These are phyloP conservation scores for Urtica urens DNA, from an alignment of 306 rosid genomes.

Conservation along the genomic window DNA sequence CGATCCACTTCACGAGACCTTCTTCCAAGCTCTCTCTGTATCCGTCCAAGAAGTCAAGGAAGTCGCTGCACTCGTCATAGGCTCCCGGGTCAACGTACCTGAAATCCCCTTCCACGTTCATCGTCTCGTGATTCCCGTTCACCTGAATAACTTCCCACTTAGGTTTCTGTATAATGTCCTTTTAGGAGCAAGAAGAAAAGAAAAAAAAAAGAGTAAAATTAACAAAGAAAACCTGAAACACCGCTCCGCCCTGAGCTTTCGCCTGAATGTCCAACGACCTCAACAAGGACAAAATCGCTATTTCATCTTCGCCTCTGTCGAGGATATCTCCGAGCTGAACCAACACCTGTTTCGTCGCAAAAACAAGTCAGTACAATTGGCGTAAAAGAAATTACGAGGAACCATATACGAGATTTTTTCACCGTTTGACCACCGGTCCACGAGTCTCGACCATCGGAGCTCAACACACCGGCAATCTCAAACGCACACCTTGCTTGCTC, in stretches of 20 bases:
- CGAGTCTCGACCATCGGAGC: slow-evolving; percentile 53
- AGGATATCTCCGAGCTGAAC: slow-evolving; percentile 93
- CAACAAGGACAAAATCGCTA: slow-evolving; percentile 79
- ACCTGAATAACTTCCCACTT: slow-evolving; percentile 60
- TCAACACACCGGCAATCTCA: slow-evolving; percentile 83
- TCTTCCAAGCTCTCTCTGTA: slow-evolving; percentile 51
- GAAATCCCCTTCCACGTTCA: slow-evolving; percentile 95
- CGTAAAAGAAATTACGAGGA: no score
- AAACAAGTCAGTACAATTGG: neutral
- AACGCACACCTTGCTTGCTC: slow-evolving; percentile 72
- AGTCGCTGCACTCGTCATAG: slow-evolving; percentile 71
- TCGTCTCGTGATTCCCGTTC: slow-evolving; percentile 89
- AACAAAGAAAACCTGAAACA: slow-evolving; percentile 85
- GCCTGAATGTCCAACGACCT: slow-evolving; percentile 79
- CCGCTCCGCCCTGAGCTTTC: slow-evolving; percentile 79
- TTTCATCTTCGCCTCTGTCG: slow-evolving; percentile 94
- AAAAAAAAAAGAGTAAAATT: slow-evolving; percentile 1
- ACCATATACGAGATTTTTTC: no score
- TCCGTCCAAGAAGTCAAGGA: slow-evolving; percentile 56
- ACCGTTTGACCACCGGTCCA: slow-evolving; percentile 94
- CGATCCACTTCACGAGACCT: slow-evolving; percentile 58
- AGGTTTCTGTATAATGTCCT: no score
- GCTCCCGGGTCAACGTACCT: slow-evolving; percentile 68
- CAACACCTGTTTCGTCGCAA: slow-evolving; percentile 40
- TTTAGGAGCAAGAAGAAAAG: neutral